Conservation (phyloP, 768 basidiomycete genomes). For the Lentinula raphanica region DNA sequence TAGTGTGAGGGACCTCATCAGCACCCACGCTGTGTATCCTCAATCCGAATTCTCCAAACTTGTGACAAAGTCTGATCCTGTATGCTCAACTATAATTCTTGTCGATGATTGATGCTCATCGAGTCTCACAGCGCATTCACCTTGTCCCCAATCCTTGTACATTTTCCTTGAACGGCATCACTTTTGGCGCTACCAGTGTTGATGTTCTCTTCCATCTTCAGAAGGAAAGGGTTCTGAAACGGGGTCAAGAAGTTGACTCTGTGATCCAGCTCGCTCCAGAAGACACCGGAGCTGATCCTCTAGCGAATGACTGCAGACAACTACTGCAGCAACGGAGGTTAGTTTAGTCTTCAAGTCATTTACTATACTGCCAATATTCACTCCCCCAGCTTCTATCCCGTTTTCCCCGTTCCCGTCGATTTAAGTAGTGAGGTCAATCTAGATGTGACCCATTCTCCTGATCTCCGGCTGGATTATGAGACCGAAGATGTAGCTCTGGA, state of each 20-base stretch:
- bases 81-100: conserved; percentile 25
- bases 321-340: conserved; percentile 86
- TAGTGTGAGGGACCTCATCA: conserved; percentile 75
- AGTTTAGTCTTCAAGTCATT: conserved; percentile 8
- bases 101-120: not conserved
- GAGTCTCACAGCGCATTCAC: conserved; percentile 56
- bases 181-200: conserved; percentile 75
- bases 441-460: conserved; percentile 73
- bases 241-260: conserved; percentile 57
- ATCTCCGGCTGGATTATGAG: conserved; percentile 31
- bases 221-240: conserved; percentile 74
- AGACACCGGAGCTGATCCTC: conserved; percentile 56
- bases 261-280: conserved; percentile 31
- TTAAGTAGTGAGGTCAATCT: conserved; percentile 80
- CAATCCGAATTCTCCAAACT: conserved; percentile 57
- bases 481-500: conserved; percentile 61
- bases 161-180: conserved; percentile 81
- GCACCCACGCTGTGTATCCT: conserved; percentile 78
- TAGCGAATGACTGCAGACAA: conserved; percentile 76
- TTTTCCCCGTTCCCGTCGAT: conserved; percentile 82
- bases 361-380: not conserved
- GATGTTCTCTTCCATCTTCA: conserved; percentile 88
- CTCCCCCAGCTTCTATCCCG: conserved; percentile 77
- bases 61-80: conserved; percentile 43
- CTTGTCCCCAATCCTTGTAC: conserved; percentile 82